phyloP scores from a whole-genome alignment of 345 rosid species.

The Camelina neglecta region DNA sequence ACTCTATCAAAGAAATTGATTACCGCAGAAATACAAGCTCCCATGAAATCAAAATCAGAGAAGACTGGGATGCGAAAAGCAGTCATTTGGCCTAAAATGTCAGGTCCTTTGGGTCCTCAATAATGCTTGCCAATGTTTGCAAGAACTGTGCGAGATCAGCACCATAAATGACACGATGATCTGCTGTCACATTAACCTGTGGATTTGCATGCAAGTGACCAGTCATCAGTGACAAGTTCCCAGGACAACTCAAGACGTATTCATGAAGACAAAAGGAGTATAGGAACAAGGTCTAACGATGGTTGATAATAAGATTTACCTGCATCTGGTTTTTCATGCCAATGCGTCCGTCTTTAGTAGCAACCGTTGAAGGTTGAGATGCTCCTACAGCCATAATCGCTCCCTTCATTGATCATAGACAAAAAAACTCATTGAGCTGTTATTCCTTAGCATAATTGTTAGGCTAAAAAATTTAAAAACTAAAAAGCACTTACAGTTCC shows the following conservation, averaged over 20 bases:
- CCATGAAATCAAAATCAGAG: constrained; percentile 39
- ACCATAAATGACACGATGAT: constrained; percentile 93
- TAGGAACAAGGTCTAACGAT: constrained; percentile 9
- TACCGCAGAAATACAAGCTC: constrained; percentile 42
- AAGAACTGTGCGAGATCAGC: constrained; percentile 92
- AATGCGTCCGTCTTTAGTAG: constrained; percentile 80
- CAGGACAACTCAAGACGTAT: constrained; percentile 1
- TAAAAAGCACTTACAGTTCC: constrained; percentile 74
- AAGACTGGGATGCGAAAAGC: constrained; percentile 27
- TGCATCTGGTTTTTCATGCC: constrained; percentile 97
- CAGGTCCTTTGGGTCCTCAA: constrained; percentile 87
- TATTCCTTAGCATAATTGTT: not conserved
- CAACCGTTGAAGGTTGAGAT: constrained; percentile 84
- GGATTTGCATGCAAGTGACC: constrained; percentile 35
- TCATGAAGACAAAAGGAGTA: constrained; percentile 18
- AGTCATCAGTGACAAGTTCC: constrained; percentile 23
- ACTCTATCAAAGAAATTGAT: constrained; percentile 40
- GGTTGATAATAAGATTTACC: constrained; percentile 49
- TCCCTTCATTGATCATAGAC: constrained; percentile 61
- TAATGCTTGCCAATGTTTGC: constrained; percentile 85
- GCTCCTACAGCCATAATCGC: constrained; percentile 99
- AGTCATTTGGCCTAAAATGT: constrained; percentile 56
- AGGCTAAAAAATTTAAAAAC: not conserved
- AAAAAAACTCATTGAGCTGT: constrained; percentile 9
- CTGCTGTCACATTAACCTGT: constrained; percentile 93